These are phyloP conservation scores for Fusarium staphyleae DNA, from an alignment of 2,329 filamentous ascomycete species.

Conservation along the genomic window DNA sequence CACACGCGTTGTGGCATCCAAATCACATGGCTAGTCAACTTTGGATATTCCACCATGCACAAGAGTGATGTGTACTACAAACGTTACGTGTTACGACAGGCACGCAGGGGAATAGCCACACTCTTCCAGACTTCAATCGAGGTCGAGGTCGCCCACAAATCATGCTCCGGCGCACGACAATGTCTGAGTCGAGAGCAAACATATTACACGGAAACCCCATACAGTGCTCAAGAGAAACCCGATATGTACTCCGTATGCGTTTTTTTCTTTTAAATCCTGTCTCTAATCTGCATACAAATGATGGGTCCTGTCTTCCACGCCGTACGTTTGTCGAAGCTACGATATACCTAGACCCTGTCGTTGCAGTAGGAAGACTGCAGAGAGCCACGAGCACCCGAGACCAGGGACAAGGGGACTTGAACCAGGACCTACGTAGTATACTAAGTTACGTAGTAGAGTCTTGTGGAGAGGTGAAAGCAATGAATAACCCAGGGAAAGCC, in stretches of 20 bases:
- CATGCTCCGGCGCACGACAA: constrained; percentile 17
- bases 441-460: too few species aligned
- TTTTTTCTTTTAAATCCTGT: neutral
- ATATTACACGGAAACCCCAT: constrained; percentile 13
- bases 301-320: constrained; percentile 23
- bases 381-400: constrained; percentile 2
- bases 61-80: constrained; percentile 3
- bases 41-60: constrained; percentile 16
- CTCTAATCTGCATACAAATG: constrained; percentile 13
- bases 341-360: constrained; percentile 15
- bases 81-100: constrained; percentile 18
- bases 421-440: constrained; percentile 1
- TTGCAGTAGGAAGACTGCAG: constrained; percentile 9
- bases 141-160: constrained; percentile 24
- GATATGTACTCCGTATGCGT: constrained; percentile 11
- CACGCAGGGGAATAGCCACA: constrained; percentile 23
- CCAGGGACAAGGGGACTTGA: constrained; percentile 1
- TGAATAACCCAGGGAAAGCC: constrained; percentile 1
- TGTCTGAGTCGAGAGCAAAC: constrained; percentile 9
- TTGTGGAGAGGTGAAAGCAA: constrained; percentile 1
- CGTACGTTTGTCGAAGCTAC: constrained; percentile 23
- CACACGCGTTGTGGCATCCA: constrained; percentile 17
- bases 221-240: constrained; percentile 12
- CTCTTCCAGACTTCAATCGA: neutral
- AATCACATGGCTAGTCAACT: constrained; percentile 25